These are phyloP conservation scores for Melampsora larici-populina DNA, from an alignment of 1,284 basidiomycete genomes.

Conservation along the genomic window DNA sequence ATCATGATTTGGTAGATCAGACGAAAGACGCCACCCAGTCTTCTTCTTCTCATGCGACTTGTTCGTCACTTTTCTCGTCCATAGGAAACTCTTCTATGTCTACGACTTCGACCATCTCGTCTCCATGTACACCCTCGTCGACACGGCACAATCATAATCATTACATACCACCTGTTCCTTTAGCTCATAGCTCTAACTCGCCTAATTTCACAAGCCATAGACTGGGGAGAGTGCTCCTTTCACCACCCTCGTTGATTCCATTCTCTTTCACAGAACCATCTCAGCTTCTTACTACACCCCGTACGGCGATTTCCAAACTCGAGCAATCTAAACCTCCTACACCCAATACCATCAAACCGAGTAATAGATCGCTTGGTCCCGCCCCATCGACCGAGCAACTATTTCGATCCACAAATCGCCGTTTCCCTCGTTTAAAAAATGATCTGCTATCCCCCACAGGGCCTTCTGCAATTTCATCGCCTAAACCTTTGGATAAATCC, in stretches of 20 bases:
- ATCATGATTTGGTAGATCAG: slow-evolving; percentile 15
- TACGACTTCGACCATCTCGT: slow-evolving; percentile 24
- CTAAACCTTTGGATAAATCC: slow-evolving; percentile 8
- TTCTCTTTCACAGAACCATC: neutral
- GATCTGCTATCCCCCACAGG: neutral
- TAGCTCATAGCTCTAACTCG: neutral
- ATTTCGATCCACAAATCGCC: neutral
- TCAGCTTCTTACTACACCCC: neutral
- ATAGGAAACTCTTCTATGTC: slow-evolving; percentile 29
- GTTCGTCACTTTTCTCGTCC: slow-evolving; percentile 26
- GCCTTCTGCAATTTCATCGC: neutral
- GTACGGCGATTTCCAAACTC: neutral
- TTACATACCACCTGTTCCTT: slow-evolving; percentile 16
- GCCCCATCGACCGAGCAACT: slow-evolving; percentile 14
- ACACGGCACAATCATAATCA: slow-evolving; percentile 14
- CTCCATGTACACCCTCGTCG: slow-evolving; percentile 35
- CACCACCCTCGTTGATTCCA: neutral
- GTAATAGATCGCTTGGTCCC: neutral
- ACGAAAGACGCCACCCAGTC: neutral
- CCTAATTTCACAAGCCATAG: neutral
- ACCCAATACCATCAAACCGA: slow-evolving; percentile 7
- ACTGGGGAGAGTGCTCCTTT: neutral
- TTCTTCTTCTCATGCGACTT: slow-evolving; percentile 22
- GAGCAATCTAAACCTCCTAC: neutral
- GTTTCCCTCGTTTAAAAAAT: slow-evolving; percentile 3